Percentiles rank a stretch among this genome's conserved stretches.
phyloP scores from a whole-genome alignment of 2,329 filamentous ascomycete species.

The Eurotiales sp. region DNA sequence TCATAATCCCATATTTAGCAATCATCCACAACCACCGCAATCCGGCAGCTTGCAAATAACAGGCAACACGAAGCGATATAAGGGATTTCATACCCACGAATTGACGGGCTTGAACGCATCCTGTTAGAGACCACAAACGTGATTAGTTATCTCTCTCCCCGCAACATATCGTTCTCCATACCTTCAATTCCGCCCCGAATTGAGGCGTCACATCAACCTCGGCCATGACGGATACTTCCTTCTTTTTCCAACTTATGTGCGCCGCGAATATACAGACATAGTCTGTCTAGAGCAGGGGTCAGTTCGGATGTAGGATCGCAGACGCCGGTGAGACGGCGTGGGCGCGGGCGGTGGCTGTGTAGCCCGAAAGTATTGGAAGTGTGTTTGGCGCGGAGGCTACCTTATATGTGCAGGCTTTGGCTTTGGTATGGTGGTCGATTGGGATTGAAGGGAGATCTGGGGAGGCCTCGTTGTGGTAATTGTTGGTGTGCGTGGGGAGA shows the following conservation, averaged over 20 bases:
- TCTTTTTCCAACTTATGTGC: constrained; percentile 11
- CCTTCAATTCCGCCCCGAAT: constrained; percentile 93
- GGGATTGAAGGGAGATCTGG: neutral
- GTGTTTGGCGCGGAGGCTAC: neutral
- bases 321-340: neutral
- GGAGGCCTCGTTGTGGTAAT: neutral
- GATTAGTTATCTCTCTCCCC: neutral
- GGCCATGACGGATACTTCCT: constrained; percentile 56
- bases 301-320: neutral
- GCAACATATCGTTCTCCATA: constrained; percentile 33
- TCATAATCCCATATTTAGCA: constrained; percentile 12
- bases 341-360: constrained; percentile 6
- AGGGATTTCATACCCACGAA: constrained; percentile 62
- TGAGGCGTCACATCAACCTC: constrained; percentile 78
- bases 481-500: neutral
- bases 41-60: neutral
- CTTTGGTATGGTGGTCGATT: neutral
- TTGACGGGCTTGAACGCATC: constrained; percentile 97
- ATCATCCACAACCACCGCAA: neutral
- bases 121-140: constrained; percentile 47
- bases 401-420: neutral
- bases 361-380: neutral
- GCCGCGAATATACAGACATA: constrained; percentile 10
- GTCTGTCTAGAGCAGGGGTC: neutral
- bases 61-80: constrained; percentile 9